Evolutionary conservation across 805 yeast genomes (phyloP).

Genomic region (Candida bentonensis): DNA sequence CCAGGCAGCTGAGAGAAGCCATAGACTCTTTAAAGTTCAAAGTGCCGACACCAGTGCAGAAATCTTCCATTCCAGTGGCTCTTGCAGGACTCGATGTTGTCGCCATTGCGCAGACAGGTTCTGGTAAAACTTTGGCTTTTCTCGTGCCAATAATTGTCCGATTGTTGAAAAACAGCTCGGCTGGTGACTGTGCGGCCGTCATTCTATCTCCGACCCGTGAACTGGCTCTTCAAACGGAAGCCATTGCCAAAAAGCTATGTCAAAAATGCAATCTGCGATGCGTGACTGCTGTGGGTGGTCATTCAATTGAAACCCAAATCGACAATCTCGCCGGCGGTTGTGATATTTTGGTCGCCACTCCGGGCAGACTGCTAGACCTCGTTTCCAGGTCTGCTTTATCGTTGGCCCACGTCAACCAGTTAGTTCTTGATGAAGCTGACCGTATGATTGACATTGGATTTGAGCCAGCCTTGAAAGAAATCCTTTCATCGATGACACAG

Average conservation of each 20-base stretch:
- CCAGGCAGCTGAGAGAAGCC: constrained; percentile 25
- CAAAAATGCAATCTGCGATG: constrained; percentile 23
- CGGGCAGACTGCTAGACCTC: constrained; percentile 80
- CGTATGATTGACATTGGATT: constrained; percentile 93
- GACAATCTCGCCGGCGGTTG: constrained; percentile 41
- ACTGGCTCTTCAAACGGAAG: constrained; percentile 73
- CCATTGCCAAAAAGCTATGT: constrained; percentile 45
- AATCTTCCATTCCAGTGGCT: constrained; percentile 73
- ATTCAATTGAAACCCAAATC: constrained; percentile 61
- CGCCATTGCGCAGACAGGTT: constrained; percentile 94
- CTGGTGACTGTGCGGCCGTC: constrained; percentile 57
- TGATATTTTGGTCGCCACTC: constrained; percentile 82
- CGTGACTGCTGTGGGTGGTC: constrained; percentile 80
- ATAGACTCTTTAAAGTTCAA: constrained; percentile 27
- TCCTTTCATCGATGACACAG: constrained; percentile 27
- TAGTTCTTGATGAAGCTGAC: constrained; percentile 90
- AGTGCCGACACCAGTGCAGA: constrained; percentile 81
- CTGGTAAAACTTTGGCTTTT: constrained; percentile 86
- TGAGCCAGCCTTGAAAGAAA: constrained; percentile 58
- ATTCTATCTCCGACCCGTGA: constrained; percentile 90
- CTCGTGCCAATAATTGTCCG: constrained; percentile 53
- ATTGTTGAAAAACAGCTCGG: constrained; percentile 33
- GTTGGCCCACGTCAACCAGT: constrained; percentile 45
- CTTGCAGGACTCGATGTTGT: constrained; percentile 48
- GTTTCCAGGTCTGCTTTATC: constrained; percentile 51